A percentile compares a stretch with the other conserved stretches of the same genome.
These are phyloP conservation scores for Calamus simplicifolius DNA, from an alignment of 176 grass and related monocot genomes.

Conservation along the genomic window DNA sequence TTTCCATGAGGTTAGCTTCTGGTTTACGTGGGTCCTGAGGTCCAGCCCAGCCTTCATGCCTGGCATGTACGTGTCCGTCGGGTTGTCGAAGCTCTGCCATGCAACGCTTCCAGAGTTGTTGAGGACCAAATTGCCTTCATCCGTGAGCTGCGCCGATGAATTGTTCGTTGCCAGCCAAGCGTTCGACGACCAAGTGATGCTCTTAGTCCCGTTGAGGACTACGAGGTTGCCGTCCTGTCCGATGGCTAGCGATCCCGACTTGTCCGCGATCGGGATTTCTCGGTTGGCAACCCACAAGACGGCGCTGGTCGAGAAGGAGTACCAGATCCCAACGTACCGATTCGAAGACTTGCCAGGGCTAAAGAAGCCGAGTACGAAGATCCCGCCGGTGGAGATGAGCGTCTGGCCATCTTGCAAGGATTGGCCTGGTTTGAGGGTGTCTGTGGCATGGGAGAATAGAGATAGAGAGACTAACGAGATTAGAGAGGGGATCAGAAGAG, in stretches of 20 bases:
- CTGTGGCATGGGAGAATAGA: background rate
- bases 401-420: slow-evolving; percentile 38
- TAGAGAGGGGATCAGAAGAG: too few relatives aligned
- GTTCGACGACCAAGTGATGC: slow-evolving; percentile 1
- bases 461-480: too few relatives aligned
- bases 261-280: slow-evolving; percentile 25
- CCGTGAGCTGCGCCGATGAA: slow-evolving; percentile 14
- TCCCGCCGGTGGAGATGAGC: slow-evolving; percentile 15
- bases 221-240: slow-evolving; percentile 34
- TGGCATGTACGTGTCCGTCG: slow-evolving; percentile 46
- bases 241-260: slow-evolving; percentile 30
- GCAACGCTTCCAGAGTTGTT: background rate
- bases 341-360: slow-evolving; percentile 19
- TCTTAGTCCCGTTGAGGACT: slow-evolving; percentile 26
- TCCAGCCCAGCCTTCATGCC: slow-evolving; percentile 18
- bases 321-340: slow-evolving; percentile 57
- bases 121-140: slow-evolving; percentile 37
- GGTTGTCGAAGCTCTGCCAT: slow-evolving; percentile 44
- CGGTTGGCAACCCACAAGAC: slow-evolving; percentile 57
- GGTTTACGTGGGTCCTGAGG: background rate
- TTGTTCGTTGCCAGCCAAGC: slow-evolving; percentile 7
- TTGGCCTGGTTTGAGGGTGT: slow-evolving; percentile 22
- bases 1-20: slow-evolving; percentile 36
- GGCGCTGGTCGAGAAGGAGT: background rate
- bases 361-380: slow-evolving; percentile 49